A percentile compares a stretch with the other conserved stretches of the same genome.
phyloP scores from a whole-genome alignment of 1,284 basidiomycete species.

The Xerocomus nothofagi region DNA sequence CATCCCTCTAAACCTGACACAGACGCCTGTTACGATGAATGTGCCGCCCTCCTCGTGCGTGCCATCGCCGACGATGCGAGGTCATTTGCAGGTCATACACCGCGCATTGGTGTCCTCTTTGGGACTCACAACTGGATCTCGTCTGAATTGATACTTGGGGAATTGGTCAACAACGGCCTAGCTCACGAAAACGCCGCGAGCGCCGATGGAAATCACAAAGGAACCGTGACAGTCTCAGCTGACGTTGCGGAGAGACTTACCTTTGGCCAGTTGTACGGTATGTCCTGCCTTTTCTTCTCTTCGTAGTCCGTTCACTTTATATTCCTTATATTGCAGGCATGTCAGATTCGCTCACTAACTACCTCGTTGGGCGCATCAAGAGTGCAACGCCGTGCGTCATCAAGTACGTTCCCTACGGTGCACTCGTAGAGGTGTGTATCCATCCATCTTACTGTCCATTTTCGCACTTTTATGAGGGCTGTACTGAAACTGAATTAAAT shows the following conservation, averaged over 20 bases:
- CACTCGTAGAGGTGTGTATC: conserved; percentile 58
- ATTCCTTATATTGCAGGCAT: conserved; percentile 57
- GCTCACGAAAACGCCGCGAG: conserved; percentile 36
- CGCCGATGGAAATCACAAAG: conserved; percentile 30
- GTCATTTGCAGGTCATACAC: conserved; percentile 20
- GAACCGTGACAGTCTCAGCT: conserved; percentile 43
- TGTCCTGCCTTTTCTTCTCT: conserved; percentile 22
- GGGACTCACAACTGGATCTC: conserved; percentile 85
- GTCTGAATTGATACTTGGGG: conserved; percentile 59
- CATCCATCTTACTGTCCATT: neutral
- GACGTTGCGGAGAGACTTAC: conserved; percentile 68
- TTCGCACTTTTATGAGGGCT: neutral
- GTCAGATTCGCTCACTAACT: conserved; percentile 78
- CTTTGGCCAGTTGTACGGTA: conserved; percentile 85
- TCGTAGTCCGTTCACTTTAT: neutral
- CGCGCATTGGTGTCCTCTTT: conserved; percentile 72
- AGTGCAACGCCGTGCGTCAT: conserved; percentile 68
- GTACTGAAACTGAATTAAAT: neutral
- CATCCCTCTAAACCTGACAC: conserved; percentile 74
- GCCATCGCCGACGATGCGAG: conserved; percentile 42
- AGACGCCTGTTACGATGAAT: conserved; percentile 77
- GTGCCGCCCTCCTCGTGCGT: conserved; percentile 61
- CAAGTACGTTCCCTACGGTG: conserved; percentile 87
- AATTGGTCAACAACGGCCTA: conserved; percentile 59
- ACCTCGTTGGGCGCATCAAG: conserved; percentile 58